Base-by-base conservation (phyloP, 75 land plant species). In the Pinus albicaulis region DNA sequence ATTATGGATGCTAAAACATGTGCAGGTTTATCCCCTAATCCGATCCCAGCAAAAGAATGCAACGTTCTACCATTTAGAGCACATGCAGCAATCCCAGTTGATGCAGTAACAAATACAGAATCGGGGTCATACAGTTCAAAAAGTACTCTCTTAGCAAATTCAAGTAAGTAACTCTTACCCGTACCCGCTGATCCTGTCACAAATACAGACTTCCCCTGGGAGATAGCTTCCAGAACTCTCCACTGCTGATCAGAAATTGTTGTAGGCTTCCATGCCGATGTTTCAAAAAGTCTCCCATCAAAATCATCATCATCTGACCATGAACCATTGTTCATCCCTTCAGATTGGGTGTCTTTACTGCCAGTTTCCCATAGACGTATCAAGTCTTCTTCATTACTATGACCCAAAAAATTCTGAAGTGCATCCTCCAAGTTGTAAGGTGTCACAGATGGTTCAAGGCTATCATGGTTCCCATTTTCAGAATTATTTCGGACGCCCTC, bases 151-250 rank as follows among this genome's bases (percentile, higher is more conserved):
- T 85, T 80, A 4, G 87, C 80, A 57, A 83, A 66, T 66, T 80
- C 66, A 41, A 93, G 76, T 68, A 93, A 64, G 26, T 84, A 78
- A 69, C 89, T 89, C 75, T 92, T 89, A 2, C 94, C 95, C 11
- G 95, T 93, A 36, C 95, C 95, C 2, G 95, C 93, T 24, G 93
- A 90, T n/a, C 95, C 95, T 3, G 95, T 93, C 16, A 93, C 77
- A 75, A 93, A 93, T n/a, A 93, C 89, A 62, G 93, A 93, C 23
- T 83, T 62, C 23, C 85, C 79, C 48, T 58, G 25, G 10, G 85
- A 77, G 16, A 93, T 82, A 36, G 89, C 86, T 20, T 75, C 28
- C 53, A 91, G 56, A 14, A 91, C 82, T 12, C 57, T 41, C 55
- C 61, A 6, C 55, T 92, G 95, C 77, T 90, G 82, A n/a, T 11